These are phyloP conservation scores for Fabrea salina DNA, from an alignment of 169 alveolate genomes.

Conservation along the genomic window DNA sequence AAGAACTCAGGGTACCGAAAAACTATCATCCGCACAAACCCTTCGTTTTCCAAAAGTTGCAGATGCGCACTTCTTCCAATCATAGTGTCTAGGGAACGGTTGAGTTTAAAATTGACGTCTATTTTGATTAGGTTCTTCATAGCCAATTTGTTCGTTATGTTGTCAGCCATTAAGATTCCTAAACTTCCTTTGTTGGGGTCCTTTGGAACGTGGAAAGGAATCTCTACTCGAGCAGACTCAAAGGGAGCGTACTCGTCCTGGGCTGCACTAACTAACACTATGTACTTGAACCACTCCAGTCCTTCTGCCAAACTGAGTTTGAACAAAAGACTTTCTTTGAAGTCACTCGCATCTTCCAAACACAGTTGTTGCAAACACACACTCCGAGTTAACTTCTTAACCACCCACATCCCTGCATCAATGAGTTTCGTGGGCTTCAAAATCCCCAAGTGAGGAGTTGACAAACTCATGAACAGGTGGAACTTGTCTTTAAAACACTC, in stretches of 20 bases:
- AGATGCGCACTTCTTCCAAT: slow-evolving; percentile 89
- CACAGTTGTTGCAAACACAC: slow-evolving; percentile 81
- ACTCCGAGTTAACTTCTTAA: slow-evolving; percentile 87
- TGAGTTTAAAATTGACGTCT: slow-evolving; percentile 83
- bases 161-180: slow-evolving; percentile 81
- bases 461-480: slow-evolving; percentile 78
- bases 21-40: slow-evolving; percentile 68
- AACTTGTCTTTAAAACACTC: slow-evolving; percentile 74
- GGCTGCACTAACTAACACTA: slow-evolving; percentile 79
- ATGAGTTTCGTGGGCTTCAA: slow-evolving; percentile 81
- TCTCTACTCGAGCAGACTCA: slow-evolving; percentile 88
- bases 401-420: slow-evolving; percentile 91
- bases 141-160: slow-evolving; percentile 60
- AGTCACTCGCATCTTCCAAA: slow-evolving; percentile 76
- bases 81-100: slow-evolving; percentile 72
- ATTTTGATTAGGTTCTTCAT: slow-evolving; percentile 71
- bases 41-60: slow-evolving; percentile 78
- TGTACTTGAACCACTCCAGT: slow-evolving; percentile 78
- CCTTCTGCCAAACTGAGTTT: slow-evolving; percentile 72
- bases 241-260: slow-evolving; percentile 90
- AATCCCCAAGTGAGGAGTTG: slow-evolving; percentile 92
- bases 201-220: slow-evolving; percentile 62
- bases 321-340: slow-evolving; percentile 81
- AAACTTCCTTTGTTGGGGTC: slow-evolving; percentile 45
- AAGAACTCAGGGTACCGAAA: slow-evolving; percentile 31